Evolutionary conservation across 495 filamentous ascomycete genomes (phyloP).

Genomic region (Hypoxylon fragiforme): DNA sequence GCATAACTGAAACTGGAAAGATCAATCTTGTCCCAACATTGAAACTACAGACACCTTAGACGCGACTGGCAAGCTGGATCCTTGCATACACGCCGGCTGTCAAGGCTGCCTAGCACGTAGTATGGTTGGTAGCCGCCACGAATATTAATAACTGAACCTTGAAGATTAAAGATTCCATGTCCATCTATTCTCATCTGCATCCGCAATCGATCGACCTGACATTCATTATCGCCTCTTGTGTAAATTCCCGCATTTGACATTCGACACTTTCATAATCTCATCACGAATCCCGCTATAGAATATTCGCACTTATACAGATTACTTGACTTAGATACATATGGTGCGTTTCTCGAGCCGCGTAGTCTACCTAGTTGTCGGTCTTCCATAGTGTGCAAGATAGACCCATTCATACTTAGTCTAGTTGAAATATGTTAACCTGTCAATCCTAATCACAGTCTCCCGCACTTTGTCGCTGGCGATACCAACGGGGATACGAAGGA

Average conservation of each 20-base stretch:
- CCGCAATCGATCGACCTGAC: background rate
- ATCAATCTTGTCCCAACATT: no score
- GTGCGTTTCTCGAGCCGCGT: conserved; percentile 12
- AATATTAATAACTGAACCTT: background rate
- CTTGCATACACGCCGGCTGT: background rate
- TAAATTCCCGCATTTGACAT: no score
- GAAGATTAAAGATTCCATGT: background rate
- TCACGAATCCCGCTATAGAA: background rate
- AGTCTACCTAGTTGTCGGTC: background rate
- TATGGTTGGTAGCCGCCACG: background rate
- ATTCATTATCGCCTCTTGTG: no score
- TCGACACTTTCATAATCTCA: no score
- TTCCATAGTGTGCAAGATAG: conserved; percentile 1
- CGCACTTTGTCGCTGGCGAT: conserved; percentile 12
- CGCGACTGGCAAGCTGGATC: background rate
- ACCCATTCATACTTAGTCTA: conserved; percentile 1
- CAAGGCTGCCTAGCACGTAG: background rate
- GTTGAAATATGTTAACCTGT: conserved; percentile 23
- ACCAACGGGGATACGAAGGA: conserved; percentile 19
- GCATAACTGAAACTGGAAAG: no score
- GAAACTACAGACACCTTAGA: no score
- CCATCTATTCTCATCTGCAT: background rate
- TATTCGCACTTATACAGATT: no score
- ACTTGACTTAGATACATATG: no score
- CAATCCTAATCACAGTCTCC: conserved; percentile 11